These are phyloP conservation scores for Claviceps lovelessii DNA, from an alignment of 2,329 filamentous ascomycete species.

Conservation along the genomic window DNA sequence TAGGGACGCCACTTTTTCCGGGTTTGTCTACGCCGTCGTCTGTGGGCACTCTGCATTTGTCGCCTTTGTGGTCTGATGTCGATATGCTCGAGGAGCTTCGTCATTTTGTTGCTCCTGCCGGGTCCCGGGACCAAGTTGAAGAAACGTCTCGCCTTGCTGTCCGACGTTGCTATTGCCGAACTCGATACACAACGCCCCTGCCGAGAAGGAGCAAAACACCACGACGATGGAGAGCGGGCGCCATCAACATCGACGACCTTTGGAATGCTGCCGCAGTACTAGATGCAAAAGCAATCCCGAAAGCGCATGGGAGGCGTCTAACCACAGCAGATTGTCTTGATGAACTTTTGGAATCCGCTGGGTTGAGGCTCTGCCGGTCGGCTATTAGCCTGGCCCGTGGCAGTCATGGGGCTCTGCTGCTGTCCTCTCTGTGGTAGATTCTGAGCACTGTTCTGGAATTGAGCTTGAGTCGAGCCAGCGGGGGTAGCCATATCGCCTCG, in stretches of 20 bases:
- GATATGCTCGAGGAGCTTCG: neutral
- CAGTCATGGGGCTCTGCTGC: constrained; percentile 44
- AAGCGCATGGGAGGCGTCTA: constrained; percentile 22
- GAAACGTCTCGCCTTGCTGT: neutral
- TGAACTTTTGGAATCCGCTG: constrained; percentile 77
- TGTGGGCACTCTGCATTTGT: neutral
- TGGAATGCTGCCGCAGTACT: constrained; percentile 15
- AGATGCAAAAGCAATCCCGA: constrained; percentile 17
- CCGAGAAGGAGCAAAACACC: neutral
- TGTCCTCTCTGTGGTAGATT: constrained; percentile 59
- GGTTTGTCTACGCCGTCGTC: constrained; percentile 6
- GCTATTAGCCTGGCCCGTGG: constrained; percentile 37
- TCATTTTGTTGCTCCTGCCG: neutral
- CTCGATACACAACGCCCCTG: neutral
- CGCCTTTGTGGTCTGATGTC: neutral
- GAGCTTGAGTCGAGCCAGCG: constrained; percentile 82
- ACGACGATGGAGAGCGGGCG: neutral
- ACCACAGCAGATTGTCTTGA: constrained; percentile 88
- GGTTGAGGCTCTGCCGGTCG: constrained; percentile 56
- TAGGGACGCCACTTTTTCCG: neutral
- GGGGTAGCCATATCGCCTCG: constrained; percentile 62
- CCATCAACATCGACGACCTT: constrained; percentile 4
- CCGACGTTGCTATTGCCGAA: neutral
- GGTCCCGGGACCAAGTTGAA: neutral
- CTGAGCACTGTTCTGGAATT: constrained; percentile 90